Base-by-base conservation (phyloP, 1,139 yeast genomes). In the Hansenula lynferdii region DNA sequence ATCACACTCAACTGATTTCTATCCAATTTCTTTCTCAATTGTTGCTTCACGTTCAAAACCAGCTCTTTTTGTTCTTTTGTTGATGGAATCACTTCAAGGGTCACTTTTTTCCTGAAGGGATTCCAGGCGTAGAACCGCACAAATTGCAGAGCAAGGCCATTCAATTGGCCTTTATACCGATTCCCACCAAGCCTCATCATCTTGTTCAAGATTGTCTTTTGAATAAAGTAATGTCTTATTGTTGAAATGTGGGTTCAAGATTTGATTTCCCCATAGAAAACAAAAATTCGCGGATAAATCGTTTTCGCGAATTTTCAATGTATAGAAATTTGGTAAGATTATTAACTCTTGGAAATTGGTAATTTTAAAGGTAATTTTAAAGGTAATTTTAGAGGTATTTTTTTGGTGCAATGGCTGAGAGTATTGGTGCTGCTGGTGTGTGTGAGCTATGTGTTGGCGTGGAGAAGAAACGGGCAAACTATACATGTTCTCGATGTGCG, bases 131-230 rank as follows among this genome's bases (percentile, higher is more conserved):
- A 21, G 9, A 9, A 26, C 18, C 39, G 29, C 16, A 28, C 24
- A 20, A 15, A 27, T 16, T 8, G n/a, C 8, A 9, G 9, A 15
- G 29, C 11, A 8, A 20, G 8, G 8, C 22, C 22, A 20, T 7
- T 20, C 22, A 20, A 20, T 20, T 20, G 22, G 6, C 8, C 22
- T 20, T 20, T 20, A 7, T n/a, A n/a, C n/a, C n/a, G n/a, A n/a
- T n/a, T n/a, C n/a, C n/a, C n/a, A n/a, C n/a, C n/a, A n/a, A n/a
- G 25, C 10, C 34, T 28, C 29, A 42, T 36, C 11, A 42, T 42
- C 46, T 16, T 41, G 44, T 3, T 37, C n/a, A n/a, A n/a, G n/a
- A n/a, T n/a, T n/a, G n/a, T n/a, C n/a, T n/a, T n/a, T n/a, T n/a
- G n/a, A n/a, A n/a, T n/a, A n/a, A n/a, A n/a, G n/a, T n/a, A n/a